phyloP scores from a whole-genome alignment of 768 basidiomycete species.

The Tricholoma terreum region DNA sequence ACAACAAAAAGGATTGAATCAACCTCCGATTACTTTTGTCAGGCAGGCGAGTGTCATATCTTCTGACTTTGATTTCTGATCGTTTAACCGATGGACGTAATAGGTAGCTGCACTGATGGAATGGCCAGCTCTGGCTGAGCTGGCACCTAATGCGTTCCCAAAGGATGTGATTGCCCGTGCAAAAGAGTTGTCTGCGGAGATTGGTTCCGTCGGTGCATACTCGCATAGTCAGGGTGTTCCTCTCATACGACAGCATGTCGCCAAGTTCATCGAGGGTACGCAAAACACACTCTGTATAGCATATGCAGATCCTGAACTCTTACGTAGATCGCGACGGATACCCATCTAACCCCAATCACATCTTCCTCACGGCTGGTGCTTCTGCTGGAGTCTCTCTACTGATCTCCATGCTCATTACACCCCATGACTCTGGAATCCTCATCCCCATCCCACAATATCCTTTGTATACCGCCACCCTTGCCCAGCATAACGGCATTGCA shows the following conservation, averaged over 20 bases:
- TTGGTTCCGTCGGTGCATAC: slow-evolving; percentile 93
- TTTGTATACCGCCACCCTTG: slow-evolving; percentile 92
- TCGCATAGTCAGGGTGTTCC: slow-evolving; percentile 93
- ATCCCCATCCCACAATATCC: slow-evolving; percentile 99
- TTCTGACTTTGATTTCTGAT: not conserved
- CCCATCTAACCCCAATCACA: slow-evolving; percentile 75
- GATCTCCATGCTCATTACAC: slow-evolving; percentile 73
- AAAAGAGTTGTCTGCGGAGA: slow-evolving; percentile 73
- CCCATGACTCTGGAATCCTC: slow-evolving; percentile 69
- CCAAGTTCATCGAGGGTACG: slow-evolving; percentile 84
- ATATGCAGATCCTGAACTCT: slow-evolving; percentile 7
- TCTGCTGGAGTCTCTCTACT: slow-evolving; percentile 91
- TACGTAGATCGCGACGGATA: slow-evolving; percentile 82
- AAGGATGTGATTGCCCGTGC: slow-evolving; percentile 83
- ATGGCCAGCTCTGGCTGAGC: slow-evolving; percentile 79
- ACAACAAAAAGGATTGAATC: slow-evolving; percentile 92
- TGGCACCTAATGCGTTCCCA: slow-evolving; percentile 80
- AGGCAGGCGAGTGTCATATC: slow-evolving; percentile 63
- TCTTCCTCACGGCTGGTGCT: slow-evolving; percentile 95
- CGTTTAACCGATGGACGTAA: slow-evolving; percentile 8
- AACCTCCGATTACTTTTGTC: slow-evolving; percentile 87
- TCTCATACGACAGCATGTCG: slow-evolving; percentile 82
- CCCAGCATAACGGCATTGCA: slow-evolving; percentile 74
- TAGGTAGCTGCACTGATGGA: slow-evolving; percentile 91
- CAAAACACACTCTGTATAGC: slow-evolving; percentile 1